phyloP scores from a whole-genome alignment of 176 grass and related monocot genomes.

The Lolium rigidum region DNA sequence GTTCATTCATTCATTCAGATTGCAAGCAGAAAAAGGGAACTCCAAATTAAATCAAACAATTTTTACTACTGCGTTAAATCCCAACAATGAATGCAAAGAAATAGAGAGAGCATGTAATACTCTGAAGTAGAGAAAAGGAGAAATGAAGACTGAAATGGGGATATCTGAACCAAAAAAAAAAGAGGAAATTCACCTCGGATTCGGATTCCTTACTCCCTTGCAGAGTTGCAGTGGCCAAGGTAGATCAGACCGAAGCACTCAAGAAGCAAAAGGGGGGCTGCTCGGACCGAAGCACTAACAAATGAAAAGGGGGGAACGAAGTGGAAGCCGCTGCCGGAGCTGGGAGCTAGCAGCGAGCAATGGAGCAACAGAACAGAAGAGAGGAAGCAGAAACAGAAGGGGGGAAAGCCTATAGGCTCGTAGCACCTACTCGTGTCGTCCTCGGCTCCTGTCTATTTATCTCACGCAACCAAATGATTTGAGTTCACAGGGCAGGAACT shows the following conservation, averaged over 20 bases:
- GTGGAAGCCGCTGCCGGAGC: not conserved
- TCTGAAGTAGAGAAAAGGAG: too few relatives aligned
- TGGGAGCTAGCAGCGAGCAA: not conserved
- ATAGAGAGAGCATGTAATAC: not conserved
- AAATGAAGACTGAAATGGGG: not conserved
- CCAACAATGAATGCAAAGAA: not conserved
- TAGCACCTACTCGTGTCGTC: not conserved
- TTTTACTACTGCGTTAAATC: not conserved
- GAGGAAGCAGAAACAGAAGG: not conserved
- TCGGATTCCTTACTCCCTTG: not conserved
- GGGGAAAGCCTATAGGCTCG: not conserved
- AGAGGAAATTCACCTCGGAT: not conserved
- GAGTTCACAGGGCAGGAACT: too few relatives aligned
- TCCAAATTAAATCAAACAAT: not conserved
- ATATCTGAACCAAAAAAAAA: not conserved
- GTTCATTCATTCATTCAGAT: not conserved
- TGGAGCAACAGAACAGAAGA: not conserved
- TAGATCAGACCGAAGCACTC: not conserved
- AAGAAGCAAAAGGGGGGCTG: too few relatives aligned
- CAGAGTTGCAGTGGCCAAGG: not conserved
- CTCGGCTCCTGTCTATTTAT: not conserved
- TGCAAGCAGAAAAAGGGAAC: not conserved
- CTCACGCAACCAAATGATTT: not conserved
- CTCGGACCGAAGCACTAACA: too few relatives aligned
- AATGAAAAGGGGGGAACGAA: not conserved